Evolutionary conservation across 805 yeast species (phyloP), one percentile per base, ranked within the genome.

Genomic region (Groenewaldozyma tartarivorans): DNA sequence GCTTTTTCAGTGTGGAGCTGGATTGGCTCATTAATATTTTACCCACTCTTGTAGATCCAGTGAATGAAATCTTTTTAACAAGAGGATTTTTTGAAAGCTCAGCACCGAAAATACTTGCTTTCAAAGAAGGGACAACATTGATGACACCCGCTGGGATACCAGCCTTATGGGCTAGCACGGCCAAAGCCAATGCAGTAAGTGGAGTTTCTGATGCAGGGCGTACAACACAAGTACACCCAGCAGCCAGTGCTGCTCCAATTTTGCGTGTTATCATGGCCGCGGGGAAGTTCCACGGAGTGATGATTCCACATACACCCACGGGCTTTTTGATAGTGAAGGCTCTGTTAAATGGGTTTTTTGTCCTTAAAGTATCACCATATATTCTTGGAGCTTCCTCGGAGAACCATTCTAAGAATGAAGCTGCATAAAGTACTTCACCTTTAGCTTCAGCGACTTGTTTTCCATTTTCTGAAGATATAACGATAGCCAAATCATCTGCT

Each of bases 381-480:
- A 72, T 57, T 50, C 84, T 70, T 30, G 85, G 80, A 4, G 88
- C 87, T 30, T 48, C 48, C 19, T 39, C 42, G 6, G 42, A 35
- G 57, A 77, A 88, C 95, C 96, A 88, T 57, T 84, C 86, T 56
- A 84, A 80, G 60, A 81, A 88, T 2, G 85, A 75, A 1, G 86
- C 79, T 4, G 82, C 79, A 50, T 79, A 79, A 36, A 52, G 50
- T 17, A 81, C 69, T 56, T 82, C 92, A 4, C 86, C 87, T 34
- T 62, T 53, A 5, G 88, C 77, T 54, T 82, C 90, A 1, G 73
- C 68, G 7, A 68, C 60, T 1, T 87, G 73, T 58, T 82, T 82
- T 24, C 94, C 94, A 55, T 82, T 82, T 55, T 82, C 94, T 41
- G 74, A 60, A 15, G 81, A 74, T 39, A 77, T 66, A 36, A 82